Evolutionary conservation across 345 rosid species (phyloP), one percentile per base, ranked within the genome.

Genomic region (Eucalyptus leucophloia): DNA sequence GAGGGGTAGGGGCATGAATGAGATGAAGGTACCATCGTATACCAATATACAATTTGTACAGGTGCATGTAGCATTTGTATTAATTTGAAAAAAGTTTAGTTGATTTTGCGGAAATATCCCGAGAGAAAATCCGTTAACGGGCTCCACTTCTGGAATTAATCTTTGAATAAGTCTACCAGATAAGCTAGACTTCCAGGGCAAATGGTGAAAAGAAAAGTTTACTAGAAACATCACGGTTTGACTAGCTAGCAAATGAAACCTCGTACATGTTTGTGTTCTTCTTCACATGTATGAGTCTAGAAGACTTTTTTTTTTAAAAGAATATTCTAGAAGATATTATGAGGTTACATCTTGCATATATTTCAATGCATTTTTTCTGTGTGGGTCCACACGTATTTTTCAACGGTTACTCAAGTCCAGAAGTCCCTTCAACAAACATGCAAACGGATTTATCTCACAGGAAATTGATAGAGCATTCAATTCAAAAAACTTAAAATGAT

Each of bases 391-490:
- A 40, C 16, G 42, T 77, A 77, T 37, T 77, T 19, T 72, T 34
- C 44, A 19, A 34, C 6, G 2, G 23, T 72, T 34, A 72, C 82
- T 72, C 82, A 18, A 69, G 26, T 72, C 82, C n/a, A 34, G 82
- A 34, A 37, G 7, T 37, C 24, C 4, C 15, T 72, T 19, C 81
- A 69, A 19, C 1, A 7, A 18, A 3, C 26, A 4, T 7, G 4
- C 26, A 5, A 1, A 77, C 16, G 2, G 6, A 77, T 11, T 37
- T 37, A 1, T 12, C 26, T 37, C 3, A 7, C 5, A 0, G 47
- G 2, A 77, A 77, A 77, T 37, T 37, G 3, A 37, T 23, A 12
- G 16, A 77, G 4, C 7, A 8, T 69, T 10, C 7, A 18, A 69
- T 69, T 9, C 7, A 37, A 3, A 37, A 37, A 77, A 6, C 14